These are phyloP conservation scores for Dactylorhiza incarnata DNA, from an alignment of 106 monocot species.

Conservation along the genomic window DNA sequence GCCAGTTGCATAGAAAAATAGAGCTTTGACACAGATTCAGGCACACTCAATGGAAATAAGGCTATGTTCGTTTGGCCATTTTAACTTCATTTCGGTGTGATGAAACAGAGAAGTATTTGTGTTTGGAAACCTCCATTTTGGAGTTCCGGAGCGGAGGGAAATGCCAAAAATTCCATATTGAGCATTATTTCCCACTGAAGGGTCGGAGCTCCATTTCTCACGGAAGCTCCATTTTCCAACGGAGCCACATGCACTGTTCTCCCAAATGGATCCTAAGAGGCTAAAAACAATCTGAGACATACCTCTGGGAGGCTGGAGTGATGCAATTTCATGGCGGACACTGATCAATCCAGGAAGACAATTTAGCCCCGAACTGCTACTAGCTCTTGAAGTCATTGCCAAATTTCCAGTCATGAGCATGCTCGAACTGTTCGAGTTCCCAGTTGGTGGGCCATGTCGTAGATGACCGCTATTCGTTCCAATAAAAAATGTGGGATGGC, in stretches of 20 bases:
- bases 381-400: constrained; percentile 20
- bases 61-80: too few species aligned
- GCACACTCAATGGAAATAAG: constrained; percentile 9
- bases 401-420: constrained; percentile 19
- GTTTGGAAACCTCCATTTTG: too few species aligned
- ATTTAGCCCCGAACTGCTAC: constrained; percentile 18
- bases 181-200: too few species aligned
- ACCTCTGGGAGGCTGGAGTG: constrained; percentile 15
- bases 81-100: too few species aligned
- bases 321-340: constrained; percentile 25
- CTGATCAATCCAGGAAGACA: constrained; percentile 24
- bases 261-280: too few species aligned
- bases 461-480: constrained; percentile 19
- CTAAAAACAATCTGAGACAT: constrained; percentile 23
- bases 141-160: too few species aligned
- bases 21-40: constrained; percentile 24
- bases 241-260: too few species aligned
- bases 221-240: too few species aligned
- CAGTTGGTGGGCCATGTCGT: constrained; percentile 25
- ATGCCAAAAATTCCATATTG: too few species aligned
- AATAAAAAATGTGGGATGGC: constrained; percentile 12
- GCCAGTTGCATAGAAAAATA: constrained; percentile 18
- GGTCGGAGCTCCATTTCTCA: too few species aligned
- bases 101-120: too few species aligned
- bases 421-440: constrained; percentile 23